Percentiles rank a stretch among this genome's conserved stretches.
Conservation (phyloP, 371 early-diverging fungal genomes). For the Syncephalastrum sp. region DNA sequence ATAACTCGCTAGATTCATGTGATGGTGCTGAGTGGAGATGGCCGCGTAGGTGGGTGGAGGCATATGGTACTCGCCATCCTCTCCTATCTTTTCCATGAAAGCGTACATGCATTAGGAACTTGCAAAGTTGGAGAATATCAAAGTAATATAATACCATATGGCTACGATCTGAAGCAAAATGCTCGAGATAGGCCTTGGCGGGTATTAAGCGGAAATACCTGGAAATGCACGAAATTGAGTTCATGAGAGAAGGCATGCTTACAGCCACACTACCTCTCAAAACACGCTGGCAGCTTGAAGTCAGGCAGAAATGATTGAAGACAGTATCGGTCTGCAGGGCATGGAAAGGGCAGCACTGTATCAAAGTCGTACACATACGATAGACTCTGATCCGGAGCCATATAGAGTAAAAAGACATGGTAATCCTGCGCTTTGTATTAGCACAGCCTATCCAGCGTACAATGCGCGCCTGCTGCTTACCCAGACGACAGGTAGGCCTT, state of each 20-base stretch:
- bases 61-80: too few species aligned
- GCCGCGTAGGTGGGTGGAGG: too few species aligned
- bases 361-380: slow-evolving; percentile 37
- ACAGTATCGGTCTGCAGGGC: slow-evolving; percentile 22
- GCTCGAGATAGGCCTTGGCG: slow-evolving; percentile 22
- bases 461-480: slow-evolving; percentile 14
- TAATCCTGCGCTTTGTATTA: slow-evolving; percentile 31
- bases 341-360: slow-evolving; percentile 34
- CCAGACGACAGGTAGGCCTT: slow-evolving; percentile 30
- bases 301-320: slow-evolving; percentile 31
- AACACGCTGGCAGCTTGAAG: slow-evolving; percentile 15
- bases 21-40: too few species aligned
- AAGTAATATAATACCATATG: slow-evolving; percentile 37
- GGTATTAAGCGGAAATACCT: slow-evolving; percentile 41
- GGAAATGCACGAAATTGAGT: background rate
- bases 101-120: too few species aligned
- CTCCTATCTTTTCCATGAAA: too few species aligned
- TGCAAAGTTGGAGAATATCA: too few species aligned
- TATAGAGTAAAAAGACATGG: slow-evolving; percentile 35
- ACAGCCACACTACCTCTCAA: slow-evolving; percentile 18
- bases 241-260: background rate
- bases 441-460: background rate
- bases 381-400: background rate
- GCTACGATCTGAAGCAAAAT: slow-evolving; percentile 41
- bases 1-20: too few species aligned